Evolutionary conservation across 345 rosid species (phyloP).

Genomic region (Syzygium oleosum): DNA sequence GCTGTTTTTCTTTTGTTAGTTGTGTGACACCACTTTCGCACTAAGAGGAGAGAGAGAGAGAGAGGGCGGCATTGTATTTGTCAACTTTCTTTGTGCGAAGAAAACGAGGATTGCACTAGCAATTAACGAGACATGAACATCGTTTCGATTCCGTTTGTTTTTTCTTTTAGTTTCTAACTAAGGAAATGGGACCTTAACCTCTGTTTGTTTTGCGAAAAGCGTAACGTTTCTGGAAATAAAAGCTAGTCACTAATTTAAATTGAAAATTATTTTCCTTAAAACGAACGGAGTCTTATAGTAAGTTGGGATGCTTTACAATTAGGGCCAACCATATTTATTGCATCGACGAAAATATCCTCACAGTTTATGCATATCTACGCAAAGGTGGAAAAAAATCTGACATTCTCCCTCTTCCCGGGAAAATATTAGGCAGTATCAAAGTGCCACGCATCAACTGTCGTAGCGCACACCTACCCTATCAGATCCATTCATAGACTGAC

Average conservation of each 20-base stretch:
- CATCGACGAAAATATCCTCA: neutral
- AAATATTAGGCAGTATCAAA: neutral
- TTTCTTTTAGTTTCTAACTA: neutral
- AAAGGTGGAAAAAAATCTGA: neutral
- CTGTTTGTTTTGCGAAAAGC: no score
- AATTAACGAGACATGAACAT: neutral
- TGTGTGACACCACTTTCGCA: neutral
- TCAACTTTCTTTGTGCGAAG: neutral
- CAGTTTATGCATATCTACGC: neutral
- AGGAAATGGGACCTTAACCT: neutral
- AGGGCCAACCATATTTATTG: neutral
- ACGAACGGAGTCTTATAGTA: no score
- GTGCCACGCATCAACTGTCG: neutral
- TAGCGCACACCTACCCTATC: no score
- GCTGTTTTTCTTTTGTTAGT: neutral
- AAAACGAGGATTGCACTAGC: neutral
- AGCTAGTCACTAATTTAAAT: no score
- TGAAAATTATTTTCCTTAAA: no score
- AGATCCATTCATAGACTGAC: neutral
- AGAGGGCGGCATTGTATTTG: neutral
- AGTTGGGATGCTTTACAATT: no score
- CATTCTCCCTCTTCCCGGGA: neutral
- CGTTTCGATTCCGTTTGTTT: neutral
- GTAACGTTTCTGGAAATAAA: no score
- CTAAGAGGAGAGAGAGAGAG: neutral